Conservation (phyloP, 352 stramenopile genomes). For the Globisporangium solare region DNA sequence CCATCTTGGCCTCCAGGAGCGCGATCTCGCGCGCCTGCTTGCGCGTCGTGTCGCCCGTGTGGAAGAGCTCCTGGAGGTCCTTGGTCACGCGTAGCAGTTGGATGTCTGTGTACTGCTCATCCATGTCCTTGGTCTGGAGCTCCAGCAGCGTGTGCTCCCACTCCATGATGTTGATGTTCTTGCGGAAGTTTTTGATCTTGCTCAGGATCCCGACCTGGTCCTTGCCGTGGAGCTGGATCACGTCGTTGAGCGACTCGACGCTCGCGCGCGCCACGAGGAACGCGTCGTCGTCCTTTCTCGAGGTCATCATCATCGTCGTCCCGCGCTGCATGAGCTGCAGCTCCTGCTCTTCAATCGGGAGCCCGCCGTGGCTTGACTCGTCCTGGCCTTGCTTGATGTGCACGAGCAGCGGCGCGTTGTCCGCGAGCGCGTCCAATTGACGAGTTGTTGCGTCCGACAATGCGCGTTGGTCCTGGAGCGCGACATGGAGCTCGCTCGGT, state of each 20-base stretch:
- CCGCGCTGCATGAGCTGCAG: too few relatives aligned
- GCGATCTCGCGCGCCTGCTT: slow-evolving; percentile 74
- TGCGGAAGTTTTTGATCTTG: slow-evolving; percentile 92
- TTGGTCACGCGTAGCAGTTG: slow-evolving; percentile 92
- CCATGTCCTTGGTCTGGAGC: slow-evolving; percentile 78
- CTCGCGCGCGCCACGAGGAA: slow-evolving; percentile 73
- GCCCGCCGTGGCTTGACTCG: slow-evolving; percentile 56
- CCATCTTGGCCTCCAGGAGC: slow-evolving; percentile 72
- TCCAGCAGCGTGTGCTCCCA: slow-evolving; percentile 87
- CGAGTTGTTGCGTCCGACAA: slow-evolving; percentile 10
- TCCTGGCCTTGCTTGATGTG: slow-evolving; percentile 91
- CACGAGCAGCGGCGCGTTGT: slow-evolving; percentile 80
- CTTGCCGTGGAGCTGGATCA: slow-evolving; percentile 80
- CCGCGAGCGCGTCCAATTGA: slow-evolving; percentile 31
- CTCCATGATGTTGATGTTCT: slow-evolving; percentile 93
- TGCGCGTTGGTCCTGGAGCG: slow-evolving; percentile 22
- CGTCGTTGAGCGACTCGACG: slow-evolving; percentile 85
- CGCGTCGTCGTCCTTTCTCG: slow-evolving; percentile 20
- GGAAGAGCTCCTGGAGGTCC: slow-evolving; percentile 88
- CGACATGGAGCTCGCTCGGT: slow-evolving; percentile 34
- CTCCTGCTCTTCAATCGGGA: slow-evolving; percentile 14
- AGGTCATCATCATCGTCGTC: too few relatives aligned
- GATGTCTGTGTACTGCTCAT: slow-evolving; percentile 91
- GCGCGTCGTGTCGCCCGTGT: slow-evolving; percentile 71
- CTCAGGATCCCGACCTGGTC: slow-evolving; percentile 83